Evolutionary conservation across 2,329 filamentous ascomycete genomes (phyloP).

Genomic region (Pseudogymnoascus pannorum): DNA sequence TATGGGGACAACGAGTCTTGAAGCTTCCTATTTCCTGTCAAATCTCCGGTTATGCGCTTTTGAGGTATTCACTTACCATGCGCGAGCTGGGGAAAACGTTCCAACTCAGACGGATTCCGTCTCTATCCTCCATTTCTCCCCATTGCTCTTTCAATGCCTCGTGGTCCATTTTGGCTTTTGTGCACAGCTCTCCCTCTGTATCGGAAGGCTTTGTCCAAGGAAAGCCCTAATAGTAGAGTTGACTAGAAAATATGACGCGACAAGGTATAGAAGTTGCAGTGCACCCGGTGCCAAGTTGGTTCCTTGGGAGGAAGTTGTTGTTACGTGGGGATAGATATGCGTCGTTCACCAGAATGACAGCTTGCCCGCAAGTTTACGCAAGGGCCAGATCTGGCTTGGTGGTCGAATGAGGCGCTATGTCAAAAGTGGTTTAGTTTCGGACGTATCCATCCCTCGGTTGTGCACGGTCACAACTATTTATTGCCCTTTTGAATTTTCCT

Average conservation of each 20-base stretch:
- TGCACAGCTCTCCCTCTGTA: conserved; percentile 2
- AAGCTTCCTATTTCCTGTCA: conserved; percentile 65
- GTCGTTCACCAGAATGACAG: conserved; percentile 10
- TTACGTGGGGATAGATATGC: conserved; percentile 7
- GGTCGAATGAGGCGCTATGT: not conserved
- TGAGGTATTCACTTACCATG: conserved; percentile 57
- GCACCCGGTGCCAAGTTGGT: conserved; percentile 7
- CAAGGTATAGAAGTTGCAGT: conserved; percentile 1
- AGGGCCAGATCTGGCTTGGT: conserved; percentile 9
- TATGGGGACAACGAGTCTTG: conserved; percentile 88
- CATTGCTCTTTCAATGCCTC: conserved; percentile 91
- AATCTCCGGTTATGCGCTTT: conserved; percentile 14
- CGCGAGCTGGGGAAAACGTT: conserved; percentile 97
- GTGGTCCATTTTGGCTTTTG: conserved; percentile 64
- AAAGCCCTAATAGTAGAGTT: not conserved
- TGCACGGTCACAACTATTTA: conserved; percentile 25
- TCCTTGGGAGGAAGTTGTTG: conserved; percentile 6
- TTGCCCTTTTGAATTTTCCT: conserved; percentile 26
- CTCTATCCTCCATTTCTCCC: conserved; percentile 92
- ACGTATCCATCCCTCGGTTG: conserved; percentile 27
- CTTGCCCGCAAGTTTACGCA: conserved; percentile 10
- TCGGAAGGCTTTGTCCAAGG: conserved; percentile 7
- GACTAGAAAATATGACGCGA: conserved; percentile 3
- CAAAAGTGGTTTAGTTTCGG: conserved; percentile 17
- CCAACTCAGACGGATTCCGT: conserved; percentile 95